phyloP scores from a whole-genome alignment of 75 land plant genomes.

The Sequoiadendron giganteum region DNA sequence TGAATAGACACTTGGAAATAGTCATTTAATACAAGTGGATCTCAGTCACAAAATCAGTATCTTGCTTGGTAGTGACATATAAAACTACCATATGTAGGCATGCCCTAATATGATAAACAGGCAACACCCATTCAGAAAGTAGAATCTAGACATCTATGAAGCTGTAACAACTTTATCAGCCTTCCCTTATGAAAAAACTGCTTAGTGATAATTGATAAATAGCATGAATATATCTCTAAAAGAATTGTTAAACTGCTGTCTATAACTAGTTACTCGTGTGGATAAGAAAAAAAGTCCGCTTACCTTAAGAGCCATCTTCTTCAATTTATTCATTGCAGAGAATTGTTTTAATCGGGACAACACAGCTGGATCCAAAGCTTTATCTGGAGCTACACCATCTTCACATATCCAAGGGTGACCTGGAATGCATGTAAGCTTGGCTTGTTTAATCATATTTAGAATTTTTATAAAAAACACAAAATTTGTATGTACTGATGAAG shows the following conservation, averaged over 20 bases:
- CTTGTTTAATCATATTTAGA: background rate
- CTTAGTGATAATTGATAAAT: background rate
- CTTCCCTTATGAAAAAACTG: background rate
- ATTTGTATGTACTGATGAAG: background rate
- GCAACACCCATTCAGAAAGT: background rate
- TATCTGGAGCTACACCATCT: conserved; percentile 94
- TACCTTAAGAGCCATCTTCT: conserved; percentile 90
- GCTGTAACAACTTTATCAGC: background rate
- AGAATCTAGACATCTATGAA: background rate
- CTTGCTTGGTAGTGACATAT: no score
- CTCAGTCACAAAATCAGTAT: no score
- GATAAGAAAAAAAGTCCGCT: conserved; percentile 8
- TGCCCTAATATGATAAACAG: background rate
- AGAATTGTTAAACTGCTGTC: background rate
- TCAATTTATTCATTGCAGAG: conserved; percentile 94
- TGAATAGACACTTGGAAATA: no score
- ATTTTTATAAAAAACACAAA: background rate
- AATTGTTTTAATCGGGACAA: conserved; percentile 86
- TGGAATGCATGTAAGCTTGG: conserved; percentile 10
- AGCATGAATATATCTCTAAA: background rate
- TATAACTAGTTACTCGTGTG: background rate
- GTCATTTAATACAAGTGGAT: no score
- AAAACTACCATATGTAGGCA: background rate
- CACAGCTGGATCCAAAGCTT: conserved; percentile 79
- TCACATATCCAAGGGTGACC: conserved; percentile 94